These are phyloP conservation scores for Secale cereale DNA, from an alignment of 176 grass and related monocot species.

Conservation along the genomic window DNA sequence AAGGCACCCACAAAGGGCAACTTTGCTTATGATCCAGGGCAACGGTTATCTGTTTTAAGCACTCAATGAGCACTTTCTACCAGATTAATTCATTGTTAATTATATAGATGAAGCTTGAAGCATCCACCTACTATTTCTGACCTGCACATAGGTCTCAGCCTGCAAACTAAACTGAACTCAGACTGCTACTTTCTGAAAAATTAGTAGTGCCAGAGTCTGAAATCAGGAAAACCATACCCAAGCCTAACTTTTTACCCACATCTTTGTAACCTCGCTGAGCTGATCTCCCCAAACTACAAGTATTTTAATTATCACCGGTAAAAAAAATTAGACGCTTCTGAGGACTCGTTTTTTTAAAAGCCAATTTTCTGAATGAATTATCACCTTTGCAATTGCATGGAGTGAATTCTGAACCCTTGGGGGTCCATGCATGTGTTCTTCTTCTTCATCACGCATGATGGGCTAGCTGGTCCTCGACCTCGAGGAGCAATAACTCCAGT, in stretches of 20 bases:
- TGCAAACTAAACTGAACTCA: not conserved
- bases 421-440: conserved; percentile 34
- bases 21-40: not conserved
- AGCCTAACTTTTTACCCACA: not conserved
- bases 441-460: conserved; percentile 35
- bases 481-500: conserved; percentile 36
- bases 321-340: conserved; percentile 1
- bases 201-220: not conserved
- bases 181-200: not conserved
- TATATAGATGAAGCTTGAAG: conserved; percentile 4
- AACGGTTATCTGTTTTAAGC: conserved; percentile 12
- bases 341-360: too few relatives aligned
- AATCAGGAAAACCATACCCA: too few relatives aligned
- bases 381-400: not conserved
- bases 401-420: conserved; percentile 29
- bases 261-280: not conserved
- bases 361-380: conserved; percentile 19
- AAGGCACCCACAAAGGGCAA: conserved; percentile 8
- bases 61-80: not conserved
- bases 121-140: conserved; percentile 18
- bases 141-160: not conserved
- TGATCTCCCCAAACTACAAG: not conserved
- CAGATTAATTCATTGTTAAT: conserved; percentile 2
- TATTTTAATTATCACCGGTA: not conserved
- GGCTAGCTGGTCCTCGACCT: conserved; percentile 36